Base-by-base conservation (phyloP, 2,329 filamentous ascomycete species). In the Rutstroemia sp. region DNA sequence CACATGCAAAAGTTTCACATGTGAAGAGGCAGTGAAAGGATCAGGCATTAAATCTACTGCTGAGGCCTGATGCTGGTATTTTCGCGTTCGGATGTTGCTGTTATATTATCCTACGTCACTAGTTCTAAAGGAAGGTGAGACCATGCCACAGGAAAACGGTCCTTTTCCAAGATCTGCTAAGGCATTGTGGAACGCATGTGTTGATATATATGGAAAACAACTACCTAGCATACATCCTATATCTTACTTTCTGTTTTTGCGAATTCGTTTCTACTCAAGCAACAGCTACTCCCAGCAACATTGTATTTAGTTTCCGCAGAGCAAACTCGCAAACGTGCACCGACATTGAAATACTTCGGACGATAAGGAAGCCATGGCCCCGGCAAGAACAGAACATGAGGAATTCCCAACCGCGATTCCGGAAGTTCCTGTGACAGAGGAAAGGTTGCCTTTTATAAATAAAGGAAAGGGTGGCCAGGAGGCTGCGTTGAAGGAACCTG, bases 401-500 rank as follows among this genome's bases (percentile, higher is more conserved):
- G n/a, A n/a, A 8, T 50, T 50, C 25, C n/a, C 21, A 12, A 19
- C 19, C 16, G 16, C 30, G 21, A 50, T 50, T 16, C 5, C 14
- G 23, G 30, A 50, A 19, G 30, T 50, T 14, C 27, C 48, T 3
- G 37, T 38, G 30, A 50, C 48, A 5, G 30, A 23, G 17, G 30
- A 50, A 34, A 21, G 48, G 17, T 12, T n/a, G 14, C 48, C 48
- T 19, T 50, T 50, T n/a, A 7, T 27, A 16, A 23, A 21, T 1
- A 25, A 25, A n/a, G 19, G 19, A 47, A 19, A 23, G 21, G 19
- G 42, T 23, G 42, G 42, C 25, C 54, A 57, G 10, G 27, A 38
- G 19, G 47, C 30, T 5, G 44, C 6, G 37, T 48, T 63, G 39
- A 58, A 54, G 38, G 44, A 59, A 48, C 52, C 62, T 50, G 62